These are phyloP conservation scores for Pseudogymnoascus sp. DNA, from an alignment of 2,329 filamentous ascomycete genomes.

Conservation along the genomic window DNA sequence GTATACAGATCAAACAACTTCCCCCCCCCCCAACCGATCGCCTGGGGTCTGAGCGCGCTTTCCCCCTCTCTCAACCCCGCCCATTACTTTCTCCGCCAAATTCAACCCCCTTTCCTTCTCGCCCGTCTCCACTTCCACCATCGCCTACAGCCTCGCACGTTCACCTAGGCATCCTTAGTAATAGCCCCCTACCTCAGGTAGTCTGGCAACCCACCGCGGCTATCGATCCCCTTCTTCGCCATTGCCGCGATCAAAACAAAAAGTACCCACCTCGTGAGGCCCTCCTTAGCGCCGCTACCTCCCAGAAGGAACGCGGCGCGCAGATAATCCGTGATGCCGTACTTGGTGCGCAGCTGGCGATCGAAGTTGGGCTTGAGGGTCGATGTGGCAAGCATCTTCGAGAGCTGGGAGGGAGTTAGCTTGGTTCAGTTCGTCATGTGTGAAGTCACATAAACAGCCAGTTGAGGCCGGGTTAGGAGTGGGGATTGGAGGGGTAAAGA, in stretches of 20 bases:
- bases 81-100: not conserved
- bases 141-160: not conserved
- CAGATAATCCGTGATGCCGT: slow-evolving; percentile 46
- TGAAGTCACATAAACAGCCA: no score
- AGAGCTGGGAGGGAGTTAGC: slow-evolving; percentile 32
- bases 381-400: slow-evolving; percentile 36
- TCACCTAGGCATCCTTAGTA: not conserved
- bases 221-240: slow-evolving; percentile 13
- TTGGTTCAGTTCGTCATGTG: not conserved
- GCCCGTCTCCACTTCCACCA: not conserved
- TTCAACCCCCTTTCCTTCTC: not conserved
- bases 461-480: not conserved
- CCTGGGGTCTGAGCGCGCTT: not conserved
- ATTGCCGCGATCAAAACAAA: slow-evolving; percentile 29
- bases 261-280: slow-evolving; percentile 43
- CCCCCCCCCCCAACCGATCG: not conserved
- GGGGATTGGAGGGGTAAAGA: not conserved
- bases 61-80: not conserved
- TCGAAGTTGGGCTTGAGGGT: slow-evolving; percentile 50
- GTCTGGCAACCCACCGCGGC: slow-evolving; percentile 7
- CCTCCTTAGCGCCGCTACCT: slow-evolving; percentile 39
- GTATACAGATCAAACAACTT: slow-evolving; percentile 2
- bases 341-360: slow-evolving; percentile 45
- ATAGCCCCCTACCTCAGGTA: slow-evolving; percentile 6
- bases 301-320: slow-evolving; percentile 44